phyloP scores from a whole-genome alignment of 176 grass and related monocot genomes.

The Oryza australiensis region DNA sequence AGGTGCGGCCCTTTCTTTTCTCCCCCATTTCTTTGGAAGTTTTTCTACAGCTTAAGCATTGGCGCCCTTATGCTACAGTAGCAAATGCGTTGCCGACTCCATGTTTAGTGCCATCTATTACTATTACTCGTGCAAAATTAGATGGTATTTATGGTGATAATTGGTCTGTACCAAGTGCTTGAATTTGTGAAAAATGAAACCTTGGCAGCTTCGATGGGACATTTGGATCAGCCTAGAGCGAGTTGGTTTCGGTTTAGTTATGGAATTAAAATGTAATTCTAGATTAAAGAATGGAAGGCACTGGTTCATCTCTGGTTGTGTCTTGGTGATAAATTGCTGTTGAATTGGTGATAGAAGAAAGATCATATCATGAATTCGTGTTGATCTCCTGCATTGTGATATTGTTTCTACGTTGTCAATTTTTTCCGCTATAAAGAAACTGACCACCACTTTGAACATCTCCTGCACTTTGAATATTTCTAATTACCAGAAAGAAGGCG shows the following conservation, averaged over 20 bases:
- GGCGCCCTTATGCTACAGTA: not conserved
- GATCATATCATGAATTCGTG: not conserved
- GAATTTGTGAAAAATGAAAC: not conserved
- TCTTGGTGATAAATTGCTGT: not conserved
- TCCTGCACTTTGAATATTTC: constrained; percentile 58
- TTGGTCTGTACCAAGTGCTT: not conserved
- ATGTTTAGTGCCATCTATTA: not conserved
- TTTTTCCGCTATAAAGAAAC: not conserved
- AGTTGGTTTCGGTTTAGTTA: not conserved
- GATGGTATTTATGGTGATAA: not conserved
- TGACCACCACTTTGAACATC: constrained; percentile 22
- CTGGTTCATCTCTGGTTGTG: not conserved
- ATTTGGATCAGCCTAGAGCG: not conserved
- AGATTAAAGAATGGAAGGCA: not conserved
- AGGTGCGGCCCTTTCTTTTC: constrained; percentile 45
- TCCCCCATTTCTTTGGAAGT: not conserved
- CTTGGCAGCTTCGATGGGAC: not conserved
- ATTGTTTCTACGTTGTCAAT: not conserved
- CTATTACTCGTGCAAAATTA: not conserved
- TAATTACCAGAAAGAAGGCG: constrained; percentile 64
- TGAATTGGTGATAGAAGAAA: not conserved
- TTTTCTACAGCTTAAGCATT: not conserved
- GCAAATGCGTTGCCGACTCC: not conserved
- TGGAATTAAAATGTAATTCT: not conserved
- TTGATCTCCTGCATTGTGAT: not conserved